phyloP scores from a whole-genome alignment of 805 yeast species.

The Ogataea thermomethanolica region DNA sequence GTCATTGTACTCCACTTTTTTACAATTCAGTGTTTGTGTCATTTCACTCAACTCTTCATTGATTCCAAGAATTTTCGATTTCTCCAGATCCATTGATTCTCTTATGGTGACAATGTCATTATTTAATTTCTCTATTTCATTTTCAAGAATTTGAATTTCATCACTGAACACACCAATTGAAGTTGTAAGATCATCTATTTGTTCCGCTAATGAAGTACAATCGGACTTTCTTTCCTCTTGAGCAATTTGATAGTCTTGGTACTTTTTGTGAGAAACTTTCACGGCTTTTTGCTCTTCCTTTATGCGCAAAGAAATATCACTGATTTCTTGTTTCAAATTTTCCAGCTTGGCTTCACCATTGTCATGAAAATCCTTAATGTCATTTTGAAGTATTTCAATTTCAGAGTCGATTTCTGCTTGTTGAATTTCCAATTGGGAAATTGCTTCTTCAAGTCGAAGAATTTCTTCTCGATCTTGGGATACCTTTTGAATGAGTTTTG shows the following conservation, averaged over 20 bases:
- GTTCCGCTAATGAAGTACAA: slow-evolving; percentile 41
- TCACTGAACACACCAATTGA: slow-evolving; percentile 36
- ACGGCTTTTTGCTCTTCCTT: slow-evolving; percentile 37
- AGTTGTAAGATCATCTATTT: slow-evolving; percentile 35
- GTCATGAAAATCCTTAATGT: slow-evolving; percentile 73
- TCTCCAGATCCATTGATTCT: slow-evolving; percentile 49
- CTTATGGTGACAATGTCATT: slow-evolving; percentile 27
- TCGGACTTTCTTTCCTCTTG: slow-evolving; percentile 66
- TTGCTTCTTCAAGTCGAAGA: slow-evolving; percentile 35
- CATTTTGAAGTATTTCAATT: slow-evolving; percentile 57
- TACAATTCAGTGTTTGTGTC: slow-evolving; percentile 40
- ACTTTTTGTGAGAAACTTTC: slow-evolving; percentile 47
- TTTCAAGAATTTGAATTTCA: slow-evolving; percentile 25
- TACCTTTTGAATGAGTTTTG: slow-evolving; percentile 50
- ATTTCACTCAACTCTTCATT: slow-evolving; percentile 74
- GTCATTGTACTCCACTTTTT: slow-evolving; percentile 43
- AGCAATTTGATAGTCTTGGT: slow-evolving; percentile 65
- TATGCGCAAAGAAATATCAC: slow-evolving; percentile 36
- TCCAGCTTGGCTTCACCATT: slow-evolving; percentile 80
- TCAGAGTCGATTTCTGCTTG: slow-evolving; percentile 38
- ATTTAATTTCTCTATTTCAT: slow-evolving; percentile 30
- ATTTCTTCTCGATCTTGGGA: slow-evolving; percentile 47
- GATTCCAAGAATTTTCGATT: slow-evolving; percentile 57
- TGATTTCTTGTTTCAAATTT: slow-evolving; percentile 54
- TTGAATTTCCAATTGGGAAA: slow-evolving; percentile 35